phyloP scores from a whole-genome alignment of 768 basidiomycete genomes.

The Termitomyces sp. region DNA sequence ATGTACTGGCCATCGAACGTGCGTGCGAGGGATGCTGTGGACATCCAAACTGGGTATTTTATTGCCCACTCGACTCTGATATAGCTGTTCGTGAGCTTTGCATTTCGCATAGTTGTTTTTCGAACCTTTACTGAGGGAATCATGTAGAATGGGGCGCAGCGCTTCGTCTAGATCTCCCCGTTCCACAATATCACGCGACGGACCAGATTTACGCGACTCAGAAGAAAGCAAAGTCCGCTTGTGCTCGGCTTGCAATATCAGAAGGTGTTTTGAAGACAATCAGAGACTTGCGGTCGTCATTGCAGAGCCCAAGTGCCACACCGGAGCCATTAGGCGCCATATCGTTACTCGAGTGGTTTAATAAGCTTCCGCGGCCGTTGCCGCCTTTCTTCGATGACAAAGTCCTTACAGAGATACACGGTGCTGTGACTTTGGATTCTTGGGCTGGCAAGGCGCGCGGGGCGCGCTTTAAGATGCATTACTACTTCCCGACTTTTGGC shows the following conservation, averaged over 20 bases:
- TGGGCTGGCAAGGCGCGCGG: constrained; percentile 49
- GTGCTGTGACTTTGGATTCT: constrained; percentile 47
- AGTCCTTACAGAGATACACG: constrained; percentile 46
- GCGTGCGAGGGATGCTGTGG: background rate
- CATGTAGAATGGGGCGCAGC: constrained; percentile 1
- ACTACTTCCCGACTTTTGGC: constrained; percentile 28
- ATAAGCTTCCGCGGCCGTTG: constrained; percentile 61
- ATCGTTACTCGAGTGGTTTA: constrained; percentile 54
- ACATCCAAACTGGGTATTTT: background rate
- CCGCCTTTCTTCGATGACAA: constrained; percentile 46
- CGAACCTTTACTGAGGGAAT: background rate
- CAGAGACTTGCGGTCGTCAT: background rate
- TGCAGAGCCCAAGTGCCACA: background rate
- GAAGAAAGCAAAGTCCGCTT: background rate
- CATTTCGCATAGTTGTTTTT: background rate
- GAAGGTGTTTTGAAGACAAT: background rate
- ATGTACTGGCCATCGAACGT: background rate
- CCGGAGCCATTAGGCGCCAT: constrained; percentile 13
- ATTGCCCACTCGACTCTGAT: background rate
- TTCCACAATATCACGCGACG: background rate
- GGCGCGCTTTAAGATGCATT: constrained; percentile 35
- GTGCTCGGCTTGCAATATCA: background rate
- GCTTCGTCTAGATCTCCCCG: background rate
- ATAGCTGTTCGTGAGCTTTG: background rate
- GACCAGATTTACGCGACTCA: constrained; percentile 1